A percentile compares a stretch with the other conserved stretches of the same genome.
Evolutionary conservation across 257 asterid genomes (phyloP).

Genomic region (Solanum ahanhuiri): DNA sequence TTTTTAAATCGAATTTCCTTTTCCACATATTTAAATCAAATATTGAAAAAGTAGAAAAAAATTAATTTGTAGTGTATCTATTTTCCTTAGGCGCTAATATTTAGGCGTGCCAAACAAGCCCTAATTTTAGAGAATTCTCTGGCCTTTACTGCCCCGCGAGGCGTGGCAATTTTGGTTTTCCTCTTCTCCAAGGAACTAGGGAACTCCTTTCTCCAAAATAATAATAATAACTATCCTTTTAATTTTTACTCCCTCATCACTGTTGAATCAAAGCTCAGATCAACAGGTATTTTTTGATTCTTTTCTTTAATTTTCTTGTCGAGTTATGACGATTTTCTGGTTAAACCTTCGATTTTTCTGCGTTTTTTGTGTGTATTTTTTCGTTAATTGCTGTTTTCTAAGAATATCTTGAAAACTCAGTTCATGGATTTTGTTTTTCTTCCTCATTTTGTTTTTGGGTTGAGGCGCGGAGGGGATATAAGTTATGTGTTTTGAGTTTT

Average conservation of each 20-base stretch:
- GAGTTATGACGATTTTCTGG: not conserved
- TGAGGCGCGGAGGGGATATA: not conserved
- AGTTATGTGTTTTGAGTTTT: not conserved
- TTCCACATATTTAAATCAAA: not conserved
- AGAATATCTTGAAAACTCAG: not conserved
- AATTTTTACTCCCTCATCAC: not conserved
- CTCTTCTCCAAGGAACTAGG: slow-evolving; percentile 33
- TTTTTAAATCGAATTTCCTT: not conserved
- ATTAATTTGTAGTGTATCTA: no score
- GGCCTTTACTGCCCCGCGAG: not conserved
- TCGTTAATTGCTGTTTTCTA: not conserved
- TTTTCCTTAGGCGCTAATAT: not conserved
- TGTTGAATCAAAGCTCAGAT: slow-evolving; percentile 7
- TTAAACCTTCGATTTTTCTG: not conserved
- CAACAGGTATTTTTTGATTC: slow-evolving; percentile 7
- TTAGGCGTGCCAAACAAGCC: slow-evolving; percentile 10
- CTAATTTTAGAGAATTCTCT: slow-evolving; percentile 23
- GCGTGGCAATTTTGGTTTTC: slow-evolving; percentile 1
- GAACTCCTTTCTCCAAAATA: not conserved
- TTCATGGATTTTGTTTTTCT: not conserved
- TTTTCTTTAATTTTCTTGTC: not conserved
- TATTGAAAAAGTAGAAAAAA: not conserved
- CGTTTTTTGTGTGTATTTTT: not conserved
- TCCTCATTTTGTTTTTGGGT: not conserved
- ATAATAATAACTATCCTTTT: not conserved